phyloP scores from a whole-genome alignment of 495 filamentous ascomycete species.

The Aspergillus baeticus region DNA sequence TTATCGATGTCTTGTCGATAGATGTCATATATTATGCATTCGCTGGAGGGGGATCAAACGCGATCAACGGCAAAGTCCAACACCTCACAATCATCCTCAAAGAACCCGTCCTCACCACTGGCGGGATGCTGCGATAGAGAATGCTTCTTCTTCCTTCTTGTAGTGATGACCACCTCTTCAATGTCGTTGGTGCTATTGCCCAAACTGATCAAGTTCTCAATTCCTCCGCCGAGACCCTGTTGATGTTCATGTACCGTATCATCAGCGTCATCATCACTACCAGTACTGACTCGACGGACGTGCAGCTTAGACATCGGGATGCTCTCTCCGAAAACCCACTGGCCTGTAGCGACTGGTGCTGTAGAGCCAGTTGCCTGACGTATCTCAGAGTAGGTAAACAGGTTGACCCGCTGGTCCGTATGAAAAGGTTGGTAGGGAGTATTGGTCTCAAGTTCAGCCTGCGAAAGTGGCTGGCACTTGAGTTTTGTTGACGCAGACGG shows the following conservation, averaged over 20 bases:
- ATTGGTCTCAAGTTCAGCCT: conserved; percentile 91
- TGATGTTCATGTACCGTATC: conserved; percentile 40
- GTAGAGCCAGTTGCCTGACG: conserved; percentile 20
- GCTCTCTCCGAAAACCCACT: conserved; percentile 72
- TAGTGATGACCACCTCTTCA: conserved; percentile 79
- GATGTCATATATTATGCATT: conserved; percentile 5
- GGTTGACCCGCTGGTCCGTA: conserved; percentile 73
- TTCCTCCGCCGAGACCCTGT: conserved; percentile 37
- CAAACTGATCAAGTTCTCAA: conserved; percentile 53
- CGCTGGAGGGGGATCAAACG: conserved; percentile 50
- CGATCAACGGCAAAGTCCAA: conserved; percentile 87
- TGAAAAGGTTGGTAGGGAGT: conserved; percentile 90
- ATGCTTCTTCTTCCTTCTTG: conserved; percentile 61
- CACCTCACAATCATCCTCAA: conserved; percentile 92
- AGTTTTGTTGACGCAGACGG: conserved; percentile 27
- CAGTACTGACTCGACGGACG: conserved; percentile 46
- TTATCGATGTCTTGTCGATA: conserved; percentile 12
- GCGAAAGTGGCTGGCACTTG: conserved; percentile 60
- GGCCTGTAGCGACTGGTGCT: conserved; percentile 28
- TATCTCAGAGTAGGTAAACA: conserved; percentile 57
- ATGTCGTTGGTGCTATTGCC: conserved; percentile 64
- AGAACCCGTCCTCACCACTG: conserved; percentile 75
- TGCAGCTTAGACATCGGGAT: conserved; percentile 63
- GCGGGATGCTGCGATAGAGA: conserved; percentile 27
- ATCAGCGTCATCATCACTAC: conserved; percentile 55